phyloP scores from a whole-genome alignment of 1,284 basidiomycete species.

The Jaminaea rosea region DNA sequence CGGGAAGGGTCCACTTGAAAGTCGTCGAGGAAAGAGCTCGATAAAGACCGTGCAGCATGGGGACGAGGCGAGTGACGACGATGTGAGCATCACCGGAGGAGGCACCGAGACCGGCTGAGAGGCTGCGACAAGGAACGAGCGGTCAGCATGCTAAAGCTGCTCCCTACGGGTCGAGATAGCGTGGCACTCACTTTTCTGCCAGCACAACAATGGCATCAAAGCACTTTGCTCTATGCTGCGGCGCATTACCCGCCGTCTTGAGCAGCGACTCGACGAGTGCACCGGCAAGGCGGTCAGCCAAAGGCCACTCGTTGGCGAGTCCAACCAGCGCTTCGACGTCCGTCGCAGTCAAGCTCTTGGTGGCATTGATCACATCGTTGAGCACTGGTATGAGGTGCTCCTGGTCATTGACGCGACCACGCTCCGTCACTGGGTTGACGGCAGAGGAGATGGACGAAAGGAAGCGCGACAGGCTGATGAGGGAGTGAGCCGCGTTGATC shows the following conservation, averaged over 20 bases:
- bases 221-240: constrained; percentile 56
- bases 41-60: constrained; percentile 76
- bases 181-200: constrained; percentile 12
- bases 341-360: constrained; percentile 19
- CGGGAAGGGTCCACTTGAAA: constrained; percentile 62
- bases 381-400: constrained; percentile 34
- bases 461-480: constrained; percentile 42
- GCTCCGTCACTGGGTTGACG: no score
- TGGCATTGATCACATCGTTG: constrained; percentile 22
- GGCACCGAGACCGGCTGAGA: constrained; percentile 14
- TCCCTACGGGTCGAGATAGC: constrained; percentile 39
- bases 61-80: constrained; percentile 62
- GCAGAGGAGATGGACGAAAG: constrained; percentile 35
- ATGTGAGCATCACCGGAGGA: constrained; percentile 57
- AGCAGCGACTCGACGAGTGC: constrained; percentile 51
- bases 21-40: constrained; percentile 69
- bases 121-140: not conserved
- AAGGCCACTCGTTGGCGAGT: constrained; percentile 22
- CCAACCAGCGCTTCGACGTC: constrained; percentile 28
- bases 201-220: constrained; percentile 39
- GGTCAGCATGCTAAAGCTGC: constrained; percentile 49
- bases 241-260: constrained; percentile 55
- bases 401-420: no score
- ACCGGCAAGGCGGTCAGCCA: constrained; percentile 40
- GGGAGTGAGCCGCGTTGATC: constrained; percentile 26